Evolutionary conservation across 1,284 basidiomycete species (phyloP).

Genomic region (Grifola frondosa): DNA sequence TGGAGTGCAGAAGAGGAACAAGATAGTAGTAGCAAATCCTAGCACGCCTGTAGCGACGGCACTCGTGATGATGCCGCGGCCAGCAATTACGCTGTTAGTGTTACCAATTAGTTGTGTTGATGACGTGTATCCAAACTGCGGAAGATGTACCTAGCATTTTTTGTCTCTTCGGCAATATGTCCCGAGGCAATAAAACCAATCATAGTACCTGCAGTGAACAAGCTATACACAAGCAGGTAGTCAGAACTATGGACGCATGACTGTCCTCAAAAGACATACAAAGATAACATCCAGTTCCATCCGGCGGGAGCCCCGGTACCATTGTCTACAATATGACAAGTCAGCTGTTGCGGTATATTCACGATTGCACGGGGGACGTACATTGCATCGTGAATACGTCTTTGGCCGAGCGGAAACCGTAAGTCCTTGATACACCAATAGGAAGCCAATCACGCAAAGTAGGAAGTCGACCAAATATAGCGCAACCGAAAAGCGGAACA

Average conservation of each 20-base stretch:
- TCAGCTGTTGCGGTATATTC: neutral
- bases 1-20: constrained; percentile 86
- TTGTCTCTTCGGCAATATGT: constrained; percentile 88
- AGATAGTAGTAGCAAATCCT: constrained; percentile 73
- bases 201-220: constrained; percentile 81
- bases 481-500: constrained; percentile 73
- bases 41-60: constrained; percentile 73
- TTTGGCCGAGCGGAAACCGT: constrained; percentile 76
- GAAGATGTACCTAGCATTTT: constrained; percentile 66
- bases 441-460: constrained; percentile 87
- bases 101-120: too few species aligned
- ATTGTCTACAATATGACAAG: constrained; percentile 54
- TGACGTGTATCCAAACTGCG: too few species aligned
- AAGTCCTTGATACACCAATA: constrained; percentile 79
- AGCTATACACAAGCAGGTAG: constrained; percentile 39
- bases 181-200: constrained; percentile 88
- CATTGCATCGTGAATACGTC: constrained; percentile 83
- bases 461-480: constrained; percentile 83
- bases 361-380: constrained; percentile 37
- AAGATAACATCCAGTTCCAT: constrained; percentile 86
- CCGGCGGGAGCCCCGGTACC: constrained; percentile 80
- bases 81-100: constrained; percentile 65
- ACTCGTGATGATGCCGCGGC: constrained; percentile 75
- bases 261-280: constrained; percentile 40
- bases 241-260: constrained; percentile 8